Evolutionary conservation across 176 grass and related monocot genomes (phyloP), one percentile per base, ranked within the genome.

Genomic region (Saccharum officinarum): DNA sequence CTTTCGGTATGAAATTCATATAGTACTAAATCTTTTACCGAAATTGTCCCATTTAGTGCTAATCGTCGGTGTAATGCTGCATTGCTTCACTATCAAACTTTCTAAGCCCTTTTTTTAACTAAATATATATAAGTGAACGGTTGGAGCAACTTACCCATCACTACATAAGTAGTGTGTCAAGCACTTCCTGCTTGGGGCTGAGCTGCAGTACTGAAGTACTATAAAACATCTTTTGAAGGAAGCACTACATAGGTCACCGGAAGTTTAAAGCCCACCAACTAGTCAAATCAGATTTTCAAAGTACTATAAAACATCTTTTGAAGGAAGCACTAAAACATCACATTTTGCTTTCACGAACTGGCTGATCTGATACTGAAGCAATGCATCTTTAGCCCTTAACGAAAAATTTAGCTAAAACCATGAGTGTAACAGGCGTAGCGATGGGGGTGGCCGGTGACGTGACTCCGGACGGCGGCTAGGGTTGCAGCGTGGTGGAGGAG

Each of bases 91-190:
- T 68, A 66, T 67, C 79, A 83, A 49, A 6, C 79, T 74, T 83
- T 83, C 86, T 44, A 68, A 79, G 49, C 49, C 66, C 39, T 73
- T 73, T 60, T 52, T 73, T 67, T 0, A 17, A 52, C 5, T 1
- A 55, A 55, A 22, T 59, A 15, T 72, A 61, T 83, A 16, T 65
- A 73, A 86, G 55, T 67, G 67, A 36, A 86, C 26, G 61, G 78
- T 79, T 83, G 84, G 59, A 86, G 79, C 66, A 83, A 86, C 79
- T 83, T 77, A 73, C 45, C 67, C 67, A 47, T 86, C 79, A 79
- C 28, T 67, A 41, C 73, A 72, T 8, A 5, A 34, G 18, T 78
- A 78, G 54, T 73, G 88, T 83, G 23, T 67, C 67, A 78, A 67
- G 26, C 73, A 78, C 79, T 87, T 80, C 31, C 25, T 34, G 16